Evolutionary conservation across 768 basidiomycete genomes (phyloP).

Genomic region (Lentinula detonsa): DNA sequence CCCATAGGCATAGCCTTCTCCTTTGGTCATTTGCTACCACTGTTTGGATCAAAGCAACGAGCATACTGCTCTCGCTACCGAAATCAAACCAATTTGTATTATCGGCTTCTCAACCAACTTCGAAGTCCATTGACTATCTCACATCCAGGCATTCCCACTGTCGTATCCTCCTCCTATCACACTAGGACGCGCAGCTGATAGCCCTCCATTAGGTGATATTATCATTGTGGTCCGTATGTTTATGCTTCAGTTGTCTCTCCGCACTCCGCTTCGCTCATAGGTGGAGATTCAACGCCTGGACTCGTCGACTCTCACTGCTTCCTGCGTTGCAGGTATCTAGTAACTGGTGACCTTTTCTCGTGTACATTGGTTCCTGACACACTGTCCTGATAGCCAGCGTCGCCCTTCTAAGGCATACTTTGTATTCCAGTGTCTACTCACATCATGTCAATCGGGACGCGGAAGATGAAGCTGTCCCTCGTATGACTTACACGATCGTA

Average conservation of each 20-base stretch:
- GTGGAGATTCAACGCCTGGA: conserved; percentile 1
- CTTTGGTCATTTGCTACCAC: not conserved
- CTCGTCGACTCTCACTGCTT: not conserved
- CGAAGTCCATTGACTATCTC: not conserved
- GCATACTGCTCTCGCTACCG: not conserved
- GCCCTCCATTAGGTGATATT: not conserved
- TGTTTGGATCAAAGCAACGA: not conserved
- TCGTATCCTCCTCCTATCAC: not conserved
- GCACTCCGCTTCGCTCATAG: not conserved
- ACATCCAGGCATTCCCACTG: not conserved
- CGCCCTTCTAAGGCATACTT: too few relatives aligned
- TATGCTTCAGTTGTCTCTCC: not conserved
- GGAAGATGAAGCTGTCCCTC: not conserved
- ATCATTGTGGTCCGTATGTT: not conserved
- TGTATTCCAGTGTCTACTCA: too few relatives aligned
- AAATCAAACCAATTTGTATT: not conserved
- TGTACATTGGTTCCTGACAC: not conserved
- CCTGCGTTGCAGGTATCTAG: not conserved
- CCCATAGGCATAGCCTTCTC: not conserved
- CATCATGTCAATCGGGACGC: not conserved
- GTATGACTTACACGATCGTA: not conserved
- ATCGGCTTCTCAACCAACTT: not conserved
- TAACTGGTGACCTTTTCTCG: not conserved
- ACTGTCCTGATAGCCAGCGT: too few relatives aligned
- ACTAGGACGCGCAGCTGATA: not conserved